Base-by-base conservation (phyloP, 1,284 basidiomycete genomes). In the Mycena sp. region DNA sequence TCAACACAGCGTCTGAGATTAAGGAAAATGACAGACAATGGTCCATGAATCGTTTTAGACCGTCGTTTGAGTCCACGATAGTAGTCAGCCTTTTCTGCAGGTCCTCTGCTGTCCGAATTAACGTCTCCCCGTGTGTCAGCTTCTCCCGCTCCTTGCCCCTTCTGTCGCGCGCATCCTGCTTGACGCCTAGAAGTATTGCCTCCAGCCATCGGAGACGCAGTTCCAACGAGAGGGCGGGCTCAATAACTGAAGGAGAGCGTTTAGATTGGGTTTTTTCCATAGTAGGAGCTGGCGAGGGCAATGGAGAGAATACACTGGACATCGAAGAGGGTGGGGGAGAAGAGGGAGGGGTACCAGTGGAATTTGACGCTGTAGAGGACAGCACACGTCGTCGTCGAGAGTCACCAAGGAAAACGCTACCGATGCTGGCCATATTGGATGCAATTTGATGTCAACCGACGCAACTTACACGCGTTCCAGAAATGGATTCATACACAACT, bases 341-440 rank as follows among this genome's bases (percentile, higher is more conserved):
- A 12, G 87, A 84, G 32, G 88, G 86, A 16, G 89, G 86, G 5
- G 62, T 64, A 32, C 81, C 78, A 23, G 85, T 82, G 9, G 83
- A 81, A 29, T 84, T 82, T 32, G 86, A 82, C 1, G 83, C 83
- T n/a, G 87, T 83, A n/a, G 84, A 80, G 32, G 87, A 83, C 16
- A 89, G 74, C 32, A 88, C 76, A 35, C 88, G 85, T 64, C 83
- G 81, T 58, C 88, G 85, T 71, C 85, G 84, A 6, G 88, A 77
- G 76, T 92, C 90, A 56, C 90, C 91, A 60, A 92, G 82, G 73
- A 92, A 92, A 21, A 90, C 90, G 69, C 88, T 90, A 45, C 90
- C 90, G 56, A 92, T 83, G 71, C 77, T 81, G 32, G 84, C 79
- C 86, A 88, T 87, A 54, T 38, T n/a, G 10, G 30, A 37, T 35